Evolutionary conservation across 2,329 filamentous ascomycete genomes (phyloP), one percentile per base, ranked within the genome.

Genomic region (Microsporum audouinii): DNA sequence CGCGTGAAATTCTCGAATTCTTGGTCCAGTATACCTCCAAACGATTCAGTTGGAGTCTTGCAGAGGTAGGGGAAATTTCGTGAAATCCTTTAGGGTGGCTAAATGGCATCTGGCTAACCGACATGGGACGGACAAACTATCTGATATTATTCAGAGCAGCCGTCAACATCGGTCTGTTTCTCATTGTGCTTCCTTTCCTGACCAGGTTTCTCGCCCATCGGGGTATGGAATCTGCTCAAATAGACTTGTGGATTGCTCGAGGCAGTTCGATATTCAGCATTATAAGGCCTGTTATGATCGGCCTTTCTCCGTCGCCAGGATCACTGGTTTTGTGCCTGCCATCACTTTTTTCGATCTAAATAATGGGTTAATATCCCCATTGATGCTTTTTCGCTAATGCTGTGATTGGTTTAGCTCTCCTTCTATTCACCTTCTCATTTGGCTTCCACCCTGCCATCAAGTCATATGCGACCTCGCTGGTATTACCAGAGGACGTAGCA

Each of bases 191-290:
- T 31, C 57, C 57, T 23, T n/a, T 10, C n/a, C 4, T 49, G 17
- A n/a, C 39, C 17, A 59, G 10, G 41, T 45, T 59, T 31, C 39
- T 59, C 39, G 49, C 39, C 45, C 27, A 47, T 5, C 17, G n/a
- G 29, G 17, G 57, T 10, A 59, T 59, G 57, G 3, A 33, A 6
- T 27, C 57, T 23, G 39, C 57, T 8, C 57, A 59, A 8, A 47
- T 33, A 23, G 57, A 59, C 57, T 47, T 59, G 5, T 59, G 57
- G 57, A 59, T 59, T n/a, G 57, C 57, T 59, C 57, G 57, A 59
- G 57, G 17, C 14, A 59, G 57, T 17, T 36, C 57, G 27, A 47
- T 59, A 47, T 59, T 59, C 33, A 34, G 57, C 33, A 47, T 45
- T 34, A 36, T 59, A 47, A 41, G 57, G 17, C 17, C 57, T 7